Percentiles rank a stretch among this genome's conserved stretches.
Evolutionary conservation across 306 rosid genomes (phyloP).

Genomic region (Pterocarpus santalinus): DNA sequence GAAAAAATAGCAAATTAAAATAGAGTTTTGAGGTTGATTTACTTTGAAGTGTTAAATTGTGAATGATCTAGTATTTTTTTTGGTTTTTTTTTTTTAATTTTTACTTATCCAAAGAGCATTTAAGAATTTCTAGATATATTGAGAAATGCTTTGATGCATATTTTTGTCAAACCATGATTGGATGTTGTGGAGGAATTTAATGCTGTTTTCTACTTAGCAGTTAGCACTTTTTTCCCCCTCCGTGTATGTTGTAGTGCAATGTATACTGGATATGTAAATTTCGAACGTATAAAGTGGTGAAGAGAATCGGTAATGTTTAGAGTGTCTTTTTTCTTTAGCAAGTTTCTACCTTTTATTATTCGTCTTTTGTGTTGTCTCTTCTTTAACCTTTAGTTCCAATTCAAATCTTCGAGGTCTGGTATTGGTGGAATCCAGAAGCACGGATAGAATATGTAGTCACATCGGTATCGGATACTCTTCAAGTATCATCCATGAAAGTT

Average conservation of each 20-base stretch:
- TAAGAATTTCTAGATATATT: neutral
- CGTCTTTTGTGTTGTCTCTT: neutral
- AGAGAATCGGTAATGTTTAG: conserved; percentile 28
- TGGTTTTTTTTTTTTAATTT: neutral
- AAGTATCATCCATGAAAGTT: neutral
- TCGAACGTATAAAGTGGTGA: conserved; percentile 40
- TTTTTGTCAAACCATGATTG: conserved; percentile 42
- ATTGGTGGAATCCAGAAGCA: neutral
- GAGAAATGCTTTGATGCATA: conserved; percentile 30
- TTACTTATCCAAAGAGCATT: neutral
- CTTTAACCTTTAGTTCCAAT: neutral
- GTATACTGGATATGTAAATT: conserved; percentile 47
- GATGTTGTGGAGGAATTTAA: conserved; percentile 26
- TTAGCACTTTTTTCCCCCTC: too few species aligned
- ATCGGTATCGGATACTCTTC: neutral
- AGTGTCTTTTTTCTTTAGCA: neutral
- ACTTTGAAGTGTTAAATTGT: neutral
- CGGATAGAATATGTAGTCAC: neutral
- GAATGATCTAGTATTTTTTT: neutral
- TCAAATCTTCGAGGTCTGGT: neutral
- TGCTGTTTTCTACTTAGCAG: conserved; percentile 34
- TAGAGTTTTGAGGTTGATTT: neutral
- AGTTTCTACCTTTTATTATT: conserved; percentile 24
- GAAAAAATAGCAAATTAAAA: neutral
- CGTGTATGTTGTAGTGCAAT: conserved; percentile 33